phyloP scores from a whole-genome alignment of 108 stramenopile species.

The Skeletonema grethae region DNA sequence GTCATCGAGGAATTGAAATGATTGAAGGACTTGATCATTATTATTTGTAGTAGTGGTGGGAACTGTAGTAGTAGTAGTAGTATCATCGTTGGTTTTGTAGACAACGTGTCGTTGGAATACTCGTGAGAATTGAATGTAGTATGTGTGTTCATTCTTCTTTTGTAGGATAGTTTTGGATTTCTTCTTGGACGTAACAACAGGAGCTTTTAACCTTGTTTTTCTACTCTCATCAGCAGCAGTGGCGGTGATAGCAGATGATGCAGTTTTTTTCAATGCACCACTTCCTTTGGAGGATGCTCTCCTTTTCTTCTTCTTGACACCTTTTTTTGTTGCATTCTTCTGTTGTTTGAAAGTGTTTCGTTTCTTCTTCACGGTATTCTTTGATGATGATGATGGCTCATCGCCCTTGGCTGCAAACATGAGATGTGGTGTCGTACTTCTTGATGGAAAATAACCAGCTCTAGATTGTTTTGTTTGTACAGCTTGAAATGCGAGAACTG shows the following conservation, averaged over 20 bases:
- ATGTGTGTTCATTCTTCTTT: neutral
- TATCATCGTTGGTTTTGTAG: neutral
- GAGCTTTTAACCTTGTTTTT: neutral
- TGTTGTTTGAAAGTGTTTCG: neutral
- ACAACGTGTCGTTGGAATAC: conserved; percentile 54
- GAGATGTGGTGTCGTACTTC: neutral
- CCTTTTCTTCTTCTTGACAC: neutral
- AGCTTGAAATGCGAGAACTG: too few species aligned
- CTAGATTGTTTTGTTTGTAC: neutral
- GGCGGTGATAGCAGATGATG: neutral
- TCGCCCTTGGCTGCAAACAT: neutral
- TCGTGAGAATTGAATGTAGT: conserved; percentile 49
- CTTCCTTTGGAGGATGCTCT: neutral
- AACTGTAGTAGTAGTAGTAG: neutral
- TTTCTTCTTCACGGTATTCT: neutral
- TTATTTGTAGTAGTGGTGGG: neutral
- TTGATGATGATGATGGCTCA: neutral
- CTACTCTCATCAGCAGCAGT: neutral
- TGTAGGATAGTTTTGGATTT: neutral
- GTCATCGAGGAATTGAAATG: conserved; percentile 58
- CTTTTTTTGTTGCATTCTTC: neutral
- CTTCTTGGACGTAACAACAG: neutral
- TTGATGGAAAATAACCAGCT: neutral
- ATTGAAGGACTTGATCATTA: conserved; percentile 28
- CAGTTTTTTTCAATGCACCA: too few species aligned